phyloP scores from a whole-genome alignment of 208 protist species.

The Vickermania ingenoplastis region DNA sequence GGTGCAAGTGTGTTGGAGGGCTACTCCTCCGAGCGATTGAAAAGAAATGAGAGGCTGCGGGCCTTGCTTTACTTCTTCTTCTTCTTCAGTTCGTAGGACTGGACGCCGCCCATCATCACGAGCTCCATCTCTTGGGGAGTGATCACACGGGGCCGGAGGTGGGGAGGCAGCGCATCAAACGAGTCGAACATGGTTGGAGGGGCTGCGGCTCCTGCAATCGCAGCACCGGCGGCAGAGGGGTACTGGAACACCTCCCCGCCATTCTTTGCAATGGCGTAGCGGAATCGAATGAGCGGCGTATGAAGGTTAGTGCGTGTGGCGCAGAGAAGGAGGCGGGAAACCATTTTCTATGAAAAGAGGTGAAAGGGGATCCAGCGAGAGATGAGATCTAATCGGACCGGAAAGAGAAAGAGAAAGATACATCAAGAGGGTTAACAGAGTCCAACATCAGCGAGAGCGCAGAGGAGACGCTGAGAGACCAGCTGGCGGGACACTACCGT shows the following conservation, averaged over 20 bases:
- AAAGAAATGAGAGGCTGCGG: too few relatives aligned
- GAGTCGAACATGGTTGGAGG: neutral
- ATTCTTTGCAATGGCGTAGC: constrained; percentile 55
- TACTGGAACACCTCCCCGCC: constrained; percentile 4
- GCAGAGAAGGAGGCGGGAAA: too few relatives aligned
- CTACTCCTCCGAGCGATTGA: too few relatives aligned
- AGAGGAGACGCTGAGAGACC: too few relatives aligned
- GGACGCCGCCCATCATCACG: neutral
- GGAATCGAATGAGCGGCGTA: constrained; percentile 64
- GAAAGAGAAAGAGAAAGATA: too few relatives aligned
- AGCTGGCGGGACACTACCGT: too few relatives aligned
- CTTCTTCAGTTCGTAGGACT: neutral
- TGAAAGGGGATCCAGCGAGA: too few relatives aligned
- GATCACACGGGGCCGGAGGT: neutral
- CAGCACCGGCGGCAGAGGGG: constrained; percentile 1
- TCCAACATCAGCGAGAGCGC: too few relatives aligned
- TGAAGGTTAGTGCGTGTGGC: constrained; percentile 16
- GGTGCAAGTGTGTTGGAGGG: too few relatives aligned
- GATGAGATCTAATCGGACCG: too few relatives aligned
- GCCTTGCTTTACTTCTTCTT: constrained; percentile 5
- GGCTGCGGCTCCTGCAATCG: neutral
- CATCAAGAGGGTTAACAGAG: too few relatives aligned
- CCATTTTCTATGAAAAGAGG: too few relatives aligned
- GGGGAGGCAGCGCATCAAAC: neutral
- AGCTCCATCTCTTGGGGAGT: neutral